Evolutionary conservation across 192 early-diverging fungal species (phyloP).

Genomic region (Coemansia sp.): DNA sequence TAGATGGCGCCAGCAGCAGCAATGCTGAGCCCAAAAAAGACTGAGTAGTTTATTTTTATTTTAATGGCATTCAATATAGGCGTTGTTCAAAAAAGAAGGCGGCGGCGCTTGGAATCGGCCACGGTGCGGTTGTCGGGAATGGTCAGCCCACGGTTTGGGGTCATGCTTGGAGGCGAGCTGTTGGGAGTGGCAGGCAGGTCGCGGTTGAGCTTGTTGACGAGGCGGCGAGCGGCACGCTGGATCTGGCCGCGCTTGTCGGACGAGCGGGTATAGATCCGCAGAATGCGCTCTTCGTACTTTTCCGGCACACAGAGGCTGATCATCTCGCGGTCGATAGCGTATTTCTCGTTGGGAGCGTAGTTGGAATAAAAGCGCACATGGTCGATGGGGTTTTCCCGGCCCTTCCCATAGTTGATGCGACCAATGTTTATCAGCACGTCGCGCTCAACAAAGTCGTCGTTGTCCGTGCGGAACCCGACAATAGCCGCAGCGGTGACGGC

Average conservation of each 20-base stretch:
- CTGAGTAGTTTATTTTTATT: constrained; percentile 14
- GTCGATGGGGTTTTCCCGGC: constrained; percentile 84
- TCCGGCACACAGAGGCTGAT: constrained; percentile 60
- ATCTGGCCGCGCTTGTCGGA: constrained; percentile 41
- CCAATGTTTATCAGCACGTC: constrained; percentile 75
- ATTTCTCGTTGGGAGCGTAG: constrained; percentile 56
- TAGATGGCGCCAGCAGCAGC: background rate
- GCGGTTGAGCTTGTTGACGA: constrained; percentile 31
- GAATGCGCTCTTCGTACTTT: constrained; percentile 49
- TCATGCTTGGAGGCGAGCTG: constrained; percentile 27
- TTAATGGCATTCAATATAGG: background rate
- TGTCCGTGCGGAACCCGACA: constrained; percentile 57
- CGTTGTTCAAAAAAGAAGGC: constrained; percentile 21
- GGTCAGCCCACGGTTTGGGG: constrained; percentile 45
- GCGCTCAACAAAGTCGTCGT: constrained; percentile 60
- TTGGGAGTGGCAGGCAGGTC: constrained; percentile 7
- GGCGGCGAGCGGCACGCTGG: constrained; percentile 38
- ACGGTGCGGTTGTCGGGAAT: constrained; percentile 18
- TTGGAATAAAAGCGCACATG: constrained; percentile 78
- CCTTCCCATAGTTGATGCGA: constrained; percentile 82
- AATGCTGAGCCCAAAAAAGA: constrained; percentile 31
- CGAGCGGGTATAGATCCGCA: constrained; percentile 46
- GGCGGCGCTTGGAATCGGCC: constrained; percentile 19
- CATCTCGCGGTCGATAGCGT: constrained; percentile 65
- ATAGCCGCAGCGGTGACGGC: constrained; percentile 61